phyloP scores from a whole-genome alignment of 768 basidiomycete genomes.

The Boletus rex-veris region DNA sequence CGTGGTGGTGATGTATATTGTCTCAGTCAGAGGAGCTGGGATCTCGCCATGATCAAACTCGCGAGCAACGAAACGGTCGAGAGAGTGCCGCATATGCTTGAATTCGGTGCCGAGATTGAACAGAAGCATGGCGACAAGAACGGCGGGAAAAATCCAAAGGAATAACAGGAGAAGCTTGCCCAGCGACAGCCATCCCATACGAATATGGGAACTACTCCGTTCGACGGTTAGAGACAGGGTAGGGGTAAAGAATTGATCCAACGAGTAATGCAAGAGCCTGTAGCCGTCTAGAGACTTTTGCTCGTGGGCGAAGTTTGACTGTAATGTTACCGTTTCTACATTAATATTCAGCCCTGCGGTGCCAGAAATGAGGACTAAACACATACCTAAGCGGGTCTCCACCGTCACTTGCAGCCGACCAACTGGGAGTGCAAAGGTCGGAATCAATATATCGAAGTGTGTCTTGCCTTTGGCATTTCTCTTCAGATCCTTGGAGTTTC shows the following conservation, averaged over 20 bases:
- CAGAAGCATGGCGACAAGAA: slow-evolving; percentile 19
- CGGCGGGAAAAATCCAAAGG: slow-evolving; percentile 15
- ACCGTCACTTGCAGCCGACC: slow-evolving; percentile 63
- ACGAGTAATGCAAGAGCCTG: slow-evolving; percentile 53
- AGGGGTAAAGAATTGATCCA: slow-evolving; percentile 59
- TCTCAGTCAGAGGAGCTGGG: slow-evolving; percentile 14
- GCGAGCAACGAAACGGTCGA: slow-evolving; percentile 18
- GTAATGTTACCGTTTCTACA: slow-evolving; percentile 41
- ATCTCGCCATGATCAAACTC: slow-evolving; percentile 5
- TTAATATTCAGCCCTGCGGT: slow-evolving; percentile 29
- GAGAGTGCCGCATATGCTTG: slow-evolving; percentile 22
- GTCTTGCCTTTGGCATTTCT: slow-evolving; percentile 31
- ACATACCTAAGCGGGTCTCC: slow-evolving; percentile 51
- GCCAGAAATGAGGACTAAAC: background rate
- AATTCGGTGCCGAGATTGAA: slow-evolving; percentile 28
- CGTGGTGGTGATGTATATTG: slow-evolving; percentile 32
- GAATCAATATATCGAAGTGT: slow-evolving; percentile 52
- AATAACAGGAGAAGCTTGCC: slow-evolving; percentile 12
- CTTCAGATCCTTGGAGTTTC: slow-evolving; percentile 24
- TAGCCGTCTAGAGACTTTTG: slow-evolving; percentile 38
- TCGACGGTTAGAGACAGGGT: slow-evolving; percentile 39
- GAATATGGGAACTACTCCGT: slow-evolving; percentile 3
- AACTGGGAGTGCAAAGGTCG: slow-evolving; percentile 70
- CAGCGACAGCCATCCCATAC: slow-evolving; percentile 9
- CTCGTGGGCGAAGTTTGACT: slow-evolving; percentile 58